phyloP scores from a whole-genome alignment of 371 early-diverging fungal genomes.

The Umbelopsis sp. region DNA sequence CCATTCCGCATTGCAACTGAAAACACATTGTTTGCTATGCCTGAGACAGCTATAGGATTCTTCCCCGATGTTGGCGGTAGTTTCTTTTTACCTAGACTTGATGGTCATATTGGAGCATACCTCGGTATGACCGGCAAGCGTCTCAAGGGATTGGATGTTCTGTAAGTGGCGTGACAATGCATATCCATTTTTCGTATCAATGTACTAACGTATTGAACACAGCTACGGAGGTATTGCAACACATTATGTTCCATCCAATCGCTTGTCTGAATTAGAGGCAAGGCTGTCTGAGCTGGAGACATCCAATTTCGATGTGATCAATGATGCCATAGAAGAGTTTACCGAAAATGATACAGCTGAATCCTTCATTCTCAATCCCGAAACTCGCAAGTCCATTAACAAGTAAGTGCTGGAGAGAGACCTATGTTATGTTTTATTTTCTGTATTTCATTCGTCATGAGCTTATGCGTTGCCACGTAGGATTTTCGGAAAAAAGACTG shows the following conservation, averaged over 20 bases:
- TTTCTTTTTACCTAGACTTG: slow-evolving; percentile 93
- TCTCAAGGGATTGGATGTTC: slow-evolving; percentile 82
- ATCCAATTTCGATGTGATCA: slow-evolving; percentile 80
- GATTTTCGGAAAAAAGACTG: slow-evolving; percentile 82
- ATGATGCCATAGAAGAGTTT: slow-evolving; percentile 93
- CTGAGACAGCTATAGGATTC: slow-evolving; percentile 94
- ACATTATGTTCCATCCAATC: slow-evolving; percentile 92
- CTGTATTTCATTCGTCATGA: background rate
- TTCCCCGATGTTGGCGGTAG: slow-evolving; percentile 97
- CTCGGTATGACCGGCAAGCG: slow-evolving; percentile 90
- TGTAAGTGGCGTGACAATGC: slow-evolving; percentile 53
- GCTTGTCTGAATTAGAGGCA: slow-evolving; percentile 79
- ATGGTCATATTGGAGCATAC: slow-evolving; percentile 91
- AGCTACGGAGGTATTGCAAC: slow-evolving; percentile 92
- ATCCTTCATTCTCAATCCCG: slow-evolving; percentile 60
- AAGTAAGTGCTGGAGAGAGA: slow-evolving; percentile 29
- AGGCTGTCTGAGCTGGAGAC: slow-evolving; percentile 84
- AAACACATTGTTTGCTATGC: slow-evolving; percentile 93
- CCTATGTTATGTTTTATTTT: background rate
- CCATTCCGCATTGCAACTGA: slow-evolving; percentile 97
- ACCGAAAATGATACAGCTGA: slow-evolving; percentile 48
- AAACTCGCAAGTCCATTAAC: slow-evolving; percentile 77
- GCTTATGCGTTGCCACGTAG: slow-evolving; percentile 25
- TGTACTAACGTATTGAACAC: slow-evolving; percentile 20
- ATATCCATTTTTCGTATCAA: too few relatives aligned